A percentile compares a stretch with the other conserved stretches of the same genome.
Conservation (phyloP, 192 early-diverging fungal species). For the Thamnidium elegans region DNA sequence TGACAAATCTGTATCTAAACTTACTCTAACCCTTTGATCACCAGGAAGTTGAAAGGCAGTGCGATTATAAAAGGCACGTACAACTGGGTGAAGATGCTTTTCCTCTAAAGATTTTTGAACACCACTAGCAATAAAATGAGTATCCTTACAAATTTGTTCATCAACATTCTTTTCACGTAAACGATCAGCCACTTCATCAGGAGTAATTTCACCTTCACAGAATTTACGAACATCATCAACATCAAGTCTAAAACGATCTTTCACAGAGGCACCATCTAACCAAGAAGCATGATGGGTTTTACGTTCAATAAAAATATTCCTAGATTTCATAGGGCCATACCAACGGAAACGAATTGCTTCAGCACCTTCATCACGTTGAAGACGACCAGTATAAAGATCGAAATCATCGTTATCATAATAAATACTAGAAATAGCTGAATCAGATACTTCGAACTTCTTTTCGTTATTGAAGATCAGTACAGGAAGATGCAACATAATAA, state of each 20-base stretch:
- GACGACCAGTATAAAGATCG: slow-evolving; percentile 38
- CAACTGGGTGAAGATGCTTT: slow-evolving; percentile 27
- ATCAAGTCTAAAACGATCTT: slow-evolving; percentile 36
- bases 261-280: slow-evolving; percentile 36
- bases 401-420: slow-evolving; percentile 38
- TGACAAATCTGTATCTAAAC: slow-evolving; percentile 90
- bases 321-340: slow-evolving; percentile 32
- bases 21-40: slow-evolving; percentile 81
- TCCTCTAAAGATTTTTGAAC: slow-evolving; percentile 31
- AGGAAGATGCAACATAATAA: slow-evolving; percentile 38
- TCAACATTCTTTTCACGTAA: slow-evolving; percentile 63
- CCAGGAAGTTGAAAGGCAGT: slow-evolving; percentile 54
- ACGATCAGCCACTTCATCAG: slow-evolving; percentile 59
- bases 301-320: slow-evolving; percentile 33
- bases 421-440: slow-evolving; percentile 37
- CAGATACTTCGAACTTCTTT: slow-evolving; percentile 43
- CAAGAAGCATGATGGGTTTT: slow-evolving; percentile 38
- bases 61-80: slow-evolving; percentile 35
- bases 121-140: slow-evolving; percentile 30
- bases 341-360: slow-evolving; percentile 41
- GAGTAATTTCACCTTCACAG: slow-evolving; percentile 20
- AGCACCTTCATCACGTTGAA: slow-evolving; percentile 38
- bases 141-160: slow-evolving; percentile 64
- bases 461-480: slow-evolving; percentile 47
- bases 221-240: slow-evolving; percentile 21